Percentiles rank a stretch among this genome's conserved stretches.
Conservation (phyloP, 2,329 filamentous ascomycete species). For the Rachicladosporium sp. region DNA sequence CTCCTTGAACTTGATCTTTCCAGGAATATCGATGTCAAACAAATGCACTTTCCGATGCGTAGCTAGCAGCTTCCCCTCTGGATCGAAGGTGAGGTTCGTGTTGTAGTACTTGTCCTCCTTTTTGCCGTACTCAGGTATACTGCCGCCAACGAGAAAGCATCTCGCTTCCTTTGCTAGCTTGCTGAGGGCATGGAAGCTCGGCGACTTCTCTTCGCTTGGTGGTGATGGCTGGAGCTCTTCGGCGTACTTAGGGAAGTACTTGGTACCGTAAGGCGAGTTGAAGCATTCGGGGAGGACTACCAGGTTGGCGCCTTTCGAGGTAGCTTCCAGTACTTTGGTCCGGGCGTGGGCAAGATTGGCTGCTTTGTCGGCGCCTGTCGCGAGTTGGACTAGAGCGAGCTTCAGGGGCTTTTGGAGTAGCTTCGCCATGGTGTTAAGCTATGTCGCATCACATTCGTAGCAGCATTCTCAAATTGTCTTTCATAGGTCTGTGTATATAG, state of each 20-base stretch:
- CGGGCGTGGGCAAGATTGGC: slow-evolving; percentile 73
- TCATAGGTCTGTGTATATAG: too few relatives aligned
- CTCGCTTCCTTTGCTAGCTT: slow-evolving; percentile 65
- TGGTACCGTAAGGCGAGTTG: slow-evolving; percentile 90
- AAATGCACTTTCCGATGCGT: slow-evolving; percentile 89
- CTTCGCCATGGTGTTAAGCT: slow-evolving; percentile 10
- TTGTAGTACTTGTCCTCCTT: slow-evolving; percentile 70
- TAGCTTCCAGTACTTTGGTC: slow-evolving; percentile 70
- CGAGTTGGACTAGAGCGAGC: slow-evolving; percentile 70
- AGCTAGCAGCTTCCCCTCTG: slow-evolving; percentile 65
- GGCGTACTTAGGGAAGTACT: slow-evolving; percentile 84
- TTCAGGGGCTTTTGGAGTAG: slow-evolving; percentile 66
- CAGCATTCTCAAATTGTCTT: too few relatives aligned
- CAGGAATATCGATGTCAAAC: slow-evolving; percentile 96
- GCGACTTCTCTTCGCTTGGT: slow-evolving; percentile 56
- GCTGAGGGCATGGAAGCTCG: slow-evolving; percentile 75
- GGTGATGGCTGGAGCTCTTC: slow-evolving; percentile 74
- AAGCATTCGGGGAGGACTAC: slow-evolving; percentile 96
- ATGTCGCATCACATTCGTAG: too few relatives aligned
- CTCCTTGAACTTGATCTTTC: slow-evolving; percentile 83
- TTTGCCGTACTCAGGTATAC: slow-evolving; percentile 71
- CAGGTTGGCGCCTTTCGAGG: slow-evolving; percentile 62
- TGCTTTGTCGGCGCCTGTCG: slow-evolving; percentile 63
- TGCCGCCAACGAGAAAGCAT: slow-evolving; percentile 78
- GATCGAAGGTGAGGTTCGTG: slow-evolving; percentile 73